These are phyloP conservation scores for Penicillium arizonense DNA, from an alignment of 495 filamentous ascomycete genomes.

Conservation along the genomic window DNA sequence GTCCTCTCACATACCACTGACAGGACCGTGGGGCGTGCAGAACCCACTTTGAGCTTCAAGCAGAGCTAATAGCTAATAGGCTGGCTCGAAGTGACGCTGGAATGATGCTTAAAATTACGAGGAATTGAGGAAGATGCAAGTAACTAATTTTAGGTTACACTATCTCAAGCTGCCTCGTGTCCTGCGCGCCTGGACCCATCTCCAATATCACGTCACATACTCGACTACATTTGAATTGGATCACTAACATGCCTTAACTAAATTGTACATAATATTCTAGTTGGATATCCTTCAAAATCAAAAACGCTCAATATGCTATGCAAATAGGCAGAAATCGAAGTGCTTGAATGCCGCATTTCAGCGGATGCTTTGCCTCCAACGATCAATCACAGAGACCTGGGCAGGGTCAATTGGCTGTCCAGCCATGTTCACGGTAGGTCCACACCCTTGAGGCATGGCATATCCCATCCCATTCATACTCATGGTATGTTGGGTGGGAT, in stretches of 20 bases:
- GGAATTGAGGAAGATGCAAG: not conserved
- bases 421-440: conserved; percentile 32
- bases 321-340: conserved; percentile 9
- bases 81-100: not conserved
- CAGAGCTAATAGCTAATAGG: not conserved
- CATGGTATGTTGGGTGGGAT: conserved; percentile 30
- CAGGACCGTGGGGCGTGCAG: conserved; percentile 17
- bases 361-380: conserved; percentile 80
- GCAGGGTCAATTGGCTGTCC: conserved; percentile 45
- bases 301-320: conserved; percentile 23
- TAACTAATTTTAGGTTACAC: conserved; percentile 5
- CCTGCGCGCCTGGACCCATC: not conserved
- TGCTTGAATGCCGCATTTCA: conserved; percentile 11
- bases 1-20: conserved; percentile 24
- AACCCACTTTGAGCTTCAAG: conserved; percentile 9
- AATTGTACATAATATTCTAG: conserved; percentile 25
- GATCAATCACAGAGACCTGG: conserved; percentile 79
- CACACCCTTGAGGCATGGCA: conserved; percentile 30
- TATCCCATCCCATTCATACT: conserved; percentile 34
- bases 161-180: not conserved
- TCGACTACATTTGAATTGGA: not conserved
- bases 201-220: conserved; percentile 4
- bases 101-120: not conserved
- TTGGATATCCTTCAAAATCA: conserved; percentile 19
- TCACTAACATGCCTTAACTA: not conserved